Conservation (phyloP, 495 filamentous ascomycete species). For the Aspergillus haitiensis region DNA sequence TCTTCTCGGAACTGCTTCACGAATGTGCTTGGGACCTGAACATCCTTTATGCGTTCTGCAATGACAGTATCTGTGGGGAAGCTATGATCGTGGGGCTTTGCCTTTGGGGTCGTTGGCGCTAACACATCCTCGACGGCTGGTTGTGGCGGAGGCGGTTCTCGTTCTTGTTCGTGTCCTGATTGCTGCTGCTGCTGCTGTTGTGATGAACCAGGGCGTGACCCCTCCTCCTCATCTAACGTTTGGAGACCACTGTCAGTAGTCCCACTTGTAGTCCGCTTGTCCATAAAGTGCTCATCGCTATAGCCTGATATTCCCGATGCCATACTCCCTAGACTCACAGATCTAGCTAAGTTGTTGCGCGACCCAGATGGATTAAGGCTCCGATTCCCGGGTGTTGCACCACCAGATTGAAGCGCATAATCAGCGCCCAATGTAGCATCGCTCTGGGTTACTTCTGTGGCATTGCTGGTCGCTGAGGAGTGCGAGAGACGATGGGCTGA, state of each 20-base stretch:
- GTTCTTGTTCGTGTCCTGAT: conserved; percentile 7
- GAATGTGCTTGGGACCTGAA: conserved; percentile 86
- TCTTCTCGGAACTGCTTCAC: conserved; percentile 76
- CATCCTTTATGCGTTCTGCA: conserved; percentile 80
- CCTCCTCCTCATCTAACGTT: conserved; percentile 62
- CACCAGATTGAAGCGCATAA: conserved; percentile 82
- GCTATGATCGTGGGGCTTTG: conserved; percentile 42
- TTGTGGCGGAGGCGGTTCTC: conserved; percentile 38
- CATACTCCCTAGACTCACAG: conserved; percentile 90
- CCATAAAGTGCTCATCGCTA: conserved; percentile 57
- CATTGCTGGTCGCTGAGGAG: conserved; percentile 68
- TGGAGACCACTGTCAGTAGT: conserved; percentile 55
- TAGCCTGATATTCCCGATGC: conserved; percentile 85
- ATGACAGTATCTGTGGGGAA: conserved; percentile 86
- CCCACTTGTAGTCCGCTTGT: conserved; percentile 39
- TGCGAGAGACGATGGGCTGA: conserved; percentile 76
- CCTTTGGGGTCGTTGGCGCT: conserved; percentile 50
- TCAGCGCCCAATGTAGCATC: conserved; percentile 78
- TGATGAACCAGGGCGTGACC: conserved; percentile 34
- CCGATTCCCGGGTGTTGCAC: conserved; percentile 64
- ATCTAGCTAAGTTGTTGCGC: conserved; percentile 64
- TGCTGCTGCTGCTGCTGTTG: conserved; percentile 15
- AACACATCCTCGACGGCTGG: conserved; percentile 34
- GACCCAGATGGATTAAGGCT: conserved; percentile 40
- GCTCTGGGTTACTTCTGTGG: conserved; percentile 59